Conservation (phyloP, 225 moss, liverwort and hornwort species). For the Sphagnum contortum region DNA sequence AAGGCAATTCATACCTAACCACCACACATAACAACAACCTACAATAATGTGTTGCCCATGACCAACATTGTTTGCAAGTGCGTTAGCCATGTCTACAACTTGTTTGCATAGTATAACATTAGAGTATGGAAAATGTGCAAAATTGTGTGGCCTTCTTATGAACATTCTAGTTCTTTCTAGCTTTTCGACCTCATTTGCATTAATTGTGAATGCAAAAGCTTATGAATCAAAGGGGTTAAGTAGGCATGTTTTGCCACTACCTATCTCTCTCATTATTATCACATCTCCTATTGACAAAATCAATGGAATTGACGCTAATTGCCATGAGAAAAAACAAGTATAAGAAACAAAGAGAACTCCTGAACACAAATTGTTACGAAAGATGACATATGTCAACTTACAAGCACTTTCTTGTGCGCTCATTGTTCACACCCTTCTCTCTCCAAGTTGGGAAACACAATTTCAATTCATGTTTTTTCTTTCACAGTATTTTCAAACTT, state of each 20-base stretch:
- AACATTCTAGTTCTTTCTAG: background rate
- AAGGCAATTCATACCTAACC: conserved; percentile 29
- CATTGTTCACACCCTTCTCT: too few relatives aligned
- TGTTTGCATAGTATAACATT: conserved; percentile 93
- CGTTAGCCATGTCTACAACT: conserved; percentile 86
- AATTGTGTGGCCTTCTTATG: conserved; percentile 12
- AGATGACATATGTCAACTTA: too few relatives aligned
- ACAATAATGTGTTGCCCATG: conserved; percentile 26
- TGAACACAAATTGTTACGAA: too few relatives aligned
- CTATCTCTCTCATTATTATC: conserved; percentile 88
- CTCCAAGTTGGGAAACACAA: too few relatives aligned
- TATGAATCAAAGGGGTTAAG: conserved; percentile 71
- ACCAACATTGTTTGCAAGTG: conserved; percentile 48
- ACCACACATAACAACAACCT: conserved; percentile 66
- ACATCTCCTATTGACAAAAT: conserved; percentile 61
- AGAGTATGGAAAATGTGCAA: conserved; percentile 73
- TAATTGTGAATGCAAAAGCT: conserved; percentile 22
- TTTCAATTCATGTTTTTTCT: too few relatives aligned
- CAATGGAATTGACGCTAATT: conserved; percentile 65
- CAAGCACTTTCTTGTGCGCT: too few relatives aligned
- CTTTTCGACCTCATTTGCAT: conserved; percentile 8
- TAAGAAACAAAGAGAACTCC: background rate
- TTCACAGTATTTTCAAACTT: too few relatives aligned
- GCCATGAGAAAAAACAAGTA: background rate
- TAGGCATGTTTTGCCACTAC: conserved; percentile 94